A percentile compares a stretch with the other conserved stretches of the same genome.
Conservation (phyloP, 192 early-diverging fungal species). For the Coemansia sp. region DNA sequence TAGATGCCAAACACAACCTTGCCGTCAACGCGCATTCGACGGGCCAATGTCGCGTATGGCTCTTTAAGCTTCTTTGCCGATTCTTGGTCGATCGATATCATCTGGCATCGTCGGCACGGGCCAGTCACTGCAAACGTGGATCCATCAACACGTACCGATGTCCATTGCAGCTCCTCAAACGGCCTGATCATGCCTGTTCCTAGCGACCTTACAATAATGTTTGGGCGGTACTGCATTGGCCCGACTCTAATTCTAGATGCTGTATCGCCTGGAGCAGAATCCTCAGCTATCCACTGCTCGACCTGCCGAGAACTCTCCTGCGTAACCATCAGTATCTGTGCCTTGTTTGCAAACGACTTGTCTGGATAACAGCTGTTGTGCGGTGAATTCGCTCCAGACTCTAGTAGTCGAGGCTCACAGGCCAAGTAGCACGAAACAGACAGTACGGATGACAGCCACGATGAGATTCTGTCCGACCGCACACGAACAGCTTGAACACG, state of each 20-base stretch:
- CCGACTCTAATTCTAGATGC: slow-evolving; percentile 13
- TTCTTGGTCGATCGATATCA: slow-evolving; percentile 72
- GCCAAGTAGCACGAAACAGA: slow-evolving; percentile 50
- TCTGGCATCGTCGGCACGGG: slow-evolving; percentile 70
- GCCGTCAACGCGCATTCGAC: slow-evolving; percentile 36
- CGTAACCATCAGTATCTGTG: slow-evolving; percentile 70
- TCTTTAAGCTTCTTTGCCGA: slow-evolving; percentile 61
- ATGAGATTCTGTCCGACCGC: slow-evolving; percentile 27
- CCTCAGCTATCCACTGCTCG: slow-evolving; percentile 53
- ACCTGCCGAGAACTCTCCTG: slow-evolving; percentile 59
- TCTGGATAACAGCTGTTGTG: background rate
- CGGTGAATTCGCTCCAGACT: background rate
- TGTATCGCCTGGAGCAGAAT: slow-evolving; percentile 2
- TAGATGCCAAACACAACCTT: slow-evolving; percentile 54
- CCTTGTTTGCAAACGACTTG: slow-evolving; percentile 69
- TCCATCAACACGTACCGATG: slow-evolving; percentile 4
- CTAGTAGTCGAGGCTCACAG: slow-evolving; percentile 35
- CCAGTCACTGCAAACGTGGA: slow-evolving; percentile 44
- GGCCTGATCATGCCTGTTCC: slow-evolving; percentile 34
- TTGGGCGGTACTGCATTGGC: slow-evolving; percentile 64
- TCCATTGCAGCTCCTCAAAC: slow-evolving; percentile 72
- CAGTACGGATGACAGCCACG: slow-evolving; percentile 56
- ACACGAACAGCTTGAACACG: slow-evolving; percentile 25
- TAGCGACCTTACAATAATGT: slow-evolving; percentile 61
- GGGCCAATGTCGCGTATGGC: slow-evolving; percentile 61